Evolutionary conservation across 352 stramenopile species (phyloP), one percentile per base, ranked within the genome.

Genomic region (Globisporangium solare): DNA sequence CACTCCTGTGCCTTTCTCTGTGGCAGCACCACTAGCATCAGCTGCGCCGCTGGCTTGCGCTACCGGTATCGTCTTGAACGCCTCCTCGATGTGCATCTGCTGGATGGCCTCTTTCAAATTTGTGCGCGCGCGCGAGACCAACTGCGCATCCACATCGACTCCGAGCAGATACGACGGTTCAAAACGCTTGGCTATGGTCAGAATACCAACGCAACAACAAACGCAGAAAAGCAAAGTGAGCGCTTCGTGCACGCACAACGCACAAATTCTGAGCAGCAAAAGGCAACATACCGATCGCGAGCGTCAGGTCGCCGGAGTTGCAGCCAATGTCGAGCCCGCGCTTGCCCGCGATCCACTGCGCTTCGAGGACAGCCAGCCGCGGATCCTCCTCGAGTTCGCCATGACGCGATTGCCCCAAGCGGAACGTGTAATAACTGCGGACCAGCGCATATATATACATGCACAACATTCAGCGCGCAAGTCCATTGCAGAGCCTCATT

Each of bases 281-380:
- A 18, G 7, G 32, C 15, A 22, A 46, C 63, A 18, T 53, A 83
- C 71, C 78, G 31, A 94, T 79, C 18, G 81, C 66, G 17, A 91
- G 79, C 0, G 84, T 92, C 18, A 94, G 58, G n/a, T 88, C 72
- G 13, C 84, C 84, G 3, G 80, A 84, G 63, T 94, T 94, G 68
- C 82, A 94, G 58, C 82, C 84, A 42, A 94, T 83, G 47, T 92
- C 84, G 12, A 92, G 66, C 0, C 71, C 80, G 17, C 78, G 82
- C 42, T 86, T 88, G 31, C 54, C 67, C 6, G 67, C 57, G 41
- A 91, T 90, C 82, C 84, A 94, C 42, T 49, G 70, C n/a, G 70
- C 73, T 11, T 86, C 55, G n/a, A 94, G 64, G 10, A 74, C 67
- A 8, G 58, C 27, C 6, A 94, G 69, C 17, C 84, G 78, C 12